A percentile compares a stretch with the other conserved stretches of the same genome.
phyloP scores from a whole-genome alignment of 129 eudicot species.

The Flaveria sonorensis region DNA sequence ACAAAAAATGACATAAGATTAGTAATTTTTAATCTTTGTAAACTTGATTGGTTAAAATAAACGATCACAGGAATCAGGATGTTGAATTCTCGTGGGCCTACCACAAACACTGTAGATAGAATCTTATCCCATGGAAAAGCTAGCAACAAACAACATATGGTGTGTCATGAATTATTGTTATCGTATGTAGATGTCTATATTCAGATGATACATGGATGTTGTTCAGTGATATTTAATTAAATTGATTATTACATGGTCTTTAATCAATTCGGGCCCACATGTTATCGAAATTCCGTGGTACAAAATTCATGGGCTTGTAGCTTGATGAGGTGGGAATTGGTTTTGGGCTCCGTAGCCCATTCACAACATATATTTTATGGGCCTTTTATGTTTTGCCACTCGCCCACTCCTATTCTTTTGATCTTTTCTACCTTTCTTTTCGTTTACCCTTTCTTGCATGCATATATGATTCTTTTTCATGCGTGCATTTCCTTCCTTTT shows the following conservation, averaged over 20 bases:
- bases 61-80: neutral
- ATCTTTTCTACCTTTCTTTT: neutral
- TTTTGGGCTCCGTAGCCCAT: neutral
- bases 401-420: no score
- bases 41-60: neutral
- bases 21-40: no score
- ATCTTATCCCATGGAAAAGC: conserved; percentile 14
- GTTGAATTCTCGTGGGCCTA: neutral
- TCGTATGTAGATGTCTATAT: neutral
- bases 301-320: neutral
- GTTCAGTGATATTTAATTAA: neutral
- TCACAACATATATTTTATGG: no score
- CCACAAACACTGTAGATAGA: conserved; percentile 13
- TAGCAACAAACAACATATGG: neutral
- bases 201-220: neutral
- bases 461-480: neutral
- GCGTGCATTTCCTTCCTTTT: neutral
- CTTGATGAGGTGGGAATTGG: neutral
- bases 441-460: neutral
- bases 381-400: neutral
- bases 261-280: neutral
- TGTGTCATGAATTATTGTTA: neutral
- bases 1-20: no score
- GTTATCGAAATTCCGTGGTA: neutral
- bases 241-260: neutral